These are phyloP conservation scores for Penstemon barbatus DNA, from an alignment of 257 asterid genomes.

Conservation along the genomic window DNA sequence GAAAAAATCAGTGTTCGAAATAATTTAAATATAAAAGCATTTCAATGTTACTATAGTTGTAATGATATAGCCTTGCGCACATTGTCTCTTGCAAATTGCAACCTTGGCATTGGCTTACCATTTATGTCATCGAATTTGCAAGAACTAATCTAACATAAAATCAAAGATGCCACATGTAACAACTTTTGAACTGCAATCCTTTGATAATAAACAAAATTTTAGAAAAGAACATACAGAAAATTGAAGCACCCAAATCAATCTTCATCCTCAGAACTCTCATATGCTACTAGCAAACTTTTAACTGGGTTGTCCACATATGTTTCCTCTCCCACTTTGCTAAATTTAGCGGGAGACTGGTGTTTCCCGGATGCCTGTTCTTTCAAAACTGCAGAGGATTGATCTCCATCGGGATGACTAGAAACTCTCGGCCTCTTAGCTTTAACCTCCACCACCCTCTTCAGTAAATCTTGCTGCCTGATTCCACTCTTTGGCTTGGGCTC, in stretches of 20 bases:
- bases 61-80: too few species aligned
- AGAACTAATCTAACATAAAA: too few species aligned
- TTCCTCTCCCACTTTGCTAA: slow-evolving; percentile 33
- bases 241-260: slow-evolving; percentile 40
- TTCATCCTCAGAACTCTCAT: slow-evolving; percentile 85
- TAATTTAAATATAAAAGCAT: too few species aligned
- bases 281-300: slow-evolving; percentile 67
- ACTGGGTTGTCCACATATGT: slow-evolving; percentile 64
- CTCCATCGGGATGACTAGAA: slow-evolving; percentile 39
- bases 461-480: slow-evolving; percentile 93
- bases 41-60: too few species aligned
- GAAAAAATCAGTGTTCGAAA: too few species aligned
- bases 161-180: too few species aligned
- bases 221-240: slow-evolving; percentile 20
- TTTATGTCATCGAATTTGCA: too few species aligned
- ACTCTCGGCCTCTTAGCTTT: slow-evolving; percentile 72
- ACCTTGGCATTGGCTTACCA: too few species aligned
- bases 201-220: too few species aligned
- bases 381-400: slow-evolving; percentile 25
- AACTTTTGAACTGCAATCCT: too few species aligned
- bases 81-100: too few species aligned
- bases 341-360: slow-evolving; percentile 32
- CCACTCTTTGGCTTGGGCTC: slow-evolving; percentile 98
- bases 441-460: slow-evolving; percentile 89
- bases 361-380: slow-evolving; percentile 39